Conservation (phyloP, 2,329 filamentous ascomycete species). For the Madurella mycetomatis region DNA sequence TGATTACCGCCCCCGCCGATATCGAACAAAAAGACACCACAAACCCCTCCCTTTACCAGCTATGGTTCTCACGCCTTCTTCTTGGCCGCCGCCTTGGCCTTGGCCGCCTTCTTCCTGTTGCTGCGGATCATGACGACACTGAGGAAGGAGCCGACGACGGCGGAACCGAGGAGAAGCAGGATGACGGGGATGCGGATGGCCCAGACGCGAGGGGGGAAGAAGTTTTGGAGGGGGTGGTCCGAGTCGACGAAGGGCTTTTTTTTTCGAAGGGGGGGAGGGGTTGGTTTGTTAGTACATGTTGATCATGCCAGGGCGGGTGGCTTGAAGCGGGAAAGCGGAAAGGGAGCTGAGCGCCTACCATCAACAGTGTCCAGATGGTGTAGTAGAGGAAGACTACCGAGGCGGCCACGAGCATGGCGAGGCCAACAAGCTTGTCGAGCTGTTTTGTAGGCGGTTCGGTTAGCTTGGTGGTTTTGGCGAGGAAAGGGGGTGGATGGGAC, state of each 20-base stretch:
- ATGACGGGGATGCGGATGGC: constrained; percentile 98
- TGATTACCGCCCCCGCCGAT: too few species aligned
- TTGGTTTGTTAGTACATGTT: not conserved
- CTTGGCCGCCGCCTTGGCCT: constrained; percentile 73
- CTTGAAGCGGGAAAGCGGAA: not conserved
- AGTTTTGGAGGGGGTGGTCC: constrained; percentile 84
- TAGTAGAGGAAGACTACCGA: constrained; percentile 75
- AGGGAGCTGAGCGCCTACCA: constrained; percentile 56
- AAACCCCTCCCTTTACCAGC: not conserved
- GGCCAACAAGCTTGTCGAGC: constrained; percentile 80
- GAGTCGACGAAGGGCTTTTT: constrained; percentile 91
- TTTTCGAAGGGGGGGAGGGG: not conserved
- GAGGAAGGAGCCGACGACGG: constrained; percentile 93
- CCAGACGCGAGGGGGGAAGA: constrained; percentile 98
- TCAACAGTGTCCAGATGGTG: constrained; percentile 93
- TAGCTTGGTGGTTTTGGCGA: not conserved
- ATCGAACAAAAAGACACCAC: too few species aligned
- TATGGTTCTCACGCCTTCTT: constrained; percentile 67
- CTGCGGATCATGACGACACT: constrained; percentile 98
- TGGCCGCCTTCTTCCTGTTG: constrained; percentile 95
- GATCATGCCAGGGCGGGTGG: not conserved
- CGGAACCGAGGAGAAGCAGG: constrained; percentile 83
- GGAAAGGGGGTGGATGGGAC: not conserved
- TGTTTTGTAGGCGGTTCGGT: constrained; percentile 37
- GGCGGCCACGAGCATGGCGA: constrained; percentile 64